These are phyloP conservation scores for Chaetomidium leptoderma DNA, from an alignment of 495 filamentous ascomycete species.

Conservation along the genomic window DNA sequence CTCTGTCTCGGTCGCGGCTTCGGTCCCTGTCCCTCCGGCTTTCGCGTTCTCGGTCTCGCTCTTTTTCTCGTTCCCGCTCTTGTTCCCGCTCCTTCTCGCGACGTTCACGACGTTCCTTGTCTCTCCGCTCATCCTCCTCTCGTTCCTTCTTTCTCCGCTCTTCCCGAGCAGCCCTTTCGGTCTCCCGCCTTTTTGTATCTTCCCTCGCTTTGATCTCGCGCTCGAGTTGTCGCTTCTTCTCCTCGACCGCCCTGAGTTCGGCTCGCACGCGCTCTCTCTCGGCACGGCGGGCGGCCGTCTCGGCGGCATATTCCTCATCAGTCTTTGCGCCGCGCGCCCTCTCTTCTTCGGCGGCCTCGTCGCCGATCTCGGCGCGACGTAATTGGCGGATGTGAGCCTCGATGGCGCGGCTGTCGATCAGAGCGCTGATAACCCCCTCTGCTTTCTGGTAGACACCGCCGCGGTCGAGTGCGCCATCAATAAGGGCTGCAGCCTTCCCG, in stretches of 20 bases:
- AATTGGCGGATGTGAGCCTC: conserved; percentile 64
- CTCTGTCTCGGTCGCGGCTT: conserved; percentile 34
- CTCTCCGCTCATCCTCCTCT: conserved; percentile 57
- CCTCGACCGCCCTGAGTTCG: conserved; percentile 60
- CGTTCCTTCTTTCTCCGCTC: conserved; percentile 54
- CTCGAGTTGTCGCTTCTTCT: conserved; percentile 60
- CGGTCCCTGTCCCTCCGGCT: conserved; percentile 33
- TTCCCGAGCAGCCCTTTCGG: conserved; percentile 56
- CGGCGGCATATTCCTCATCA: conserved; percentile 73
- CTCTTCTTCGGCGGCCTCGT: conserved; percentile 65
- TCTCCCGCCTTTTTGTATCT: conserved; percentile 51
- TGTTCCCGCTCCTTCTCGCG: conserved; percentile 54
- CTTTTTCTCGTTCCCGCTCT: conserved; percentile 53
- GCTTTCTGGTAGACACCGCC: conserved; percentile 75
- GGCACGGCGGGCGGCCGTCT: conserved; percentile 61
- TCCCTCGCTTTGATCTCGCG: conserved; percentile 62
- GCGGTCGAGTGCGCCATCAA: conserved; percentile 82
- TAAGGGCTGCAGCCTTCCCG: conserved; percentile 72
- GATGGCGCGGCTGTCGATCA: conserved; percentile 65
- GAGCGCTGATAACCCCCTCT: conserved; percentile 58
- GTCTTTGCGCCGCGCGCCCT: conserved; percentile 67
- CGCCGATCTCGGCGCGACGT: conserved; percentile 68
- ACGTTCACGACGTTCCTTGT: conserved; percentile 53
- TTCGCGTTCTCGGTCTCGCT: conserved; percentile 39
- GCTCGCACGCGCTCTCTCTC: conserved; percentile 62